Evolutionary conservation across 768 basidiomycete species (phyloP).

Genomic region (Tulasnella sp.): DNA sequence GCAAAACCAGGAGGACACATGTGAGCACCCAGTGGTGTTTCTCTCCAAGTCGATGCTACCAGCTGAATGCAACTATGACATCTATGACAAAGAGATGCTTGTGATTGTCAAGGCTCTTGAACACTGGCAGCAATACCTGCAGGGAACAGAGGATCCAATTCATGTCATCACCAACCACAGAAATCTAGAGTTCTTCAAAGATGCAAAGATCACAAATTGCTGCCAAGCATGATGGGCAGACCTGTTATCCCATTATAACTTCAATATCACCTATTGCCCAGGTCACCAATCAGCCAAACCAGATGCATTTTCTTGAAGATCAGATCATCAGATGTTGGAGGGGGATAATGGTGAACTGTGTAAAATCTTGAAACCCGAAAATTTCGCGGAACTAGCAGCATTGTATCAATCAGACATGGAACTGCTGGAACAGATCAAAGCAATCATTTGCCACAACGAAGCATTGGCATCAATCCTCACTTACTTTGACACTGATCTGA

Average conservation of each 20-base stretch:
- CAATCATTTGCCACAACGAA: neutral
- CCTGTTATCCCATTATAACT: neutral
- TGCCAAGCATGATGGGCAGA: slow-evolving; percentile 24
- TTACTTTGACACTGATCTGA: neutral
- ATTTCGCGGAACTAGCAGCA: neutral
- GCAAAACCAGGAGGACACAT: neutral
- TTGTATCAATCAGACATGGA: neutral
- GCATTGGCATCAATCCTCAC: neutral
- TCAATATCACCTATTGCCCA: slow-evolving; percentile 13
- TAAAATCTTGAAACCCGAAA: neutral
- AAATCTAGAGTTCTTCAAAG: slow-evolving; percentile 20
- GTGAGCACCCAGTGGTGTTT: slow-evolving; percentile 8
- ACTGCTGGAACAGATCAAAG: neutral
- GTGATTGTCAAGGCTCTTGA: slow-evolving; percentile 22
- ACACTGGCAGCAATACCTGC: slow-evolving; percentile 21
- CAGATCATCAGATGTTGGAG: neutral
- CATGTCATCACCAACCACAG: slow-evolving; percentile 23
- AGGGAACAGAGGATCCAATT: slow-evolving; percentile 18
- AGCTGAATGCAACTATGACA: slow-evolving; percentile 20
- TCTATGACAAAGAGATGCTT: slow-evolving; percentile 27
- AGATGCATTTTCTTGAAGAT: neutral
- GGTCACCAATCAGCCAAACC: slow-evolving; percentile 2
- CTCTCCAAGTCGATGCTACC: slow-evolving; percentile 3
- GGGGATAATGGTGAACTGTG: neutral
- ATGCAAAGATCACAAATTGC: slow-evolving; percentile 15